Percentiles rank a stretch among this genome's conserved stretches.
Evolutionary conservation across 768 basidiomycete species (phyloP).

Genomic region (Mycena metata): DNA sequence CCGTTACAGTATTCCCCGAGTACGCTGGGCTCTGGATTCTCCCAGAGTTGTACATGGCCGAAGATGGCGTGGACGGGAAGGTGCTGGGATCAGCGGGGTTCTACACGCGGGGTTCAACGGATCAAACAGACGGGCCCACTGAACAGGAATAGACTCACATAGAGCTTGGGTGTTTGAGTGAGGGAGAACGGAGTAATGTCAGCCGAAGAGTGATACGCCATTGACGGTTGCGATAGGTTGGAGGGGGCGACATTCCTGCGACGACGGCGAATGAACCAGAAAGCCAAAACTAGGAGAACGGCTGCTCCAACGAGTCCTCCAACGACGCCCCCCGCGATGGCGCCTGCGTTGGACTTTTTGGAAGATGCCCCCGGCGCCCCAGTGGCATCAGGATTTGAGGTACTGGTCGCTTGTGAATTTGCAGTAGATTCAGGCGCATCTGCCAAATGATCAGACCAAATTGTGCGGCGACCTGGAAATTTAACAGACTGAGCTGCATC

Average conservation of each 20-base stretch:
- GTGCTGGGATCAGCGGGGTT: slow-evolving; percentile 54
- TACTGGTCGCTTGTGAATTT: slow-evolving; percentile 41
- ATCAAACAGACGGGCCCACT: slow-evolving; percentile 19
- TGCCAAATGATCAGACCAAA: slow-evolving; percentile 18
- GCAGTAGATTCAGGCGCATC: slow-evolving; percentile 54
- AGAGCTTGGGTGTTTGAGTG: slow-evolving; percentile 50
- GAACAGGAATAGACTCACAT: slow-evolving; percentile 50
- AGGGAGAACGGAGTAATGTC: slow-evolving; percentile 36
- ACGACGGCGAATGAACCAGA: slow-evolving; percentile 50
- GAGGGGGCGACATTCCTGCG: slow-evolving; percentile 43
- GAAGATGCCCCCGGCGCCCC: slow-evolving; percentile 5
- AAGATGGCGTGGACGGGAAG: slow-evolving; percentile 48
- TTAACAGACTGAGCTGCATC: slow-evolving; percentile 42
- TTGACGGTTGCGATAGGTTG: slow-evolving; percentile 35
- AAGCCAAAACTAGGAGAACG: slow-evolving; percentile 53
- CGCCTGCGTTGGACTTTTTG: slow-evolving; percentile 54
- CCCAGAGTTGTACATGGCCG: slow-evolving; percentile 24
- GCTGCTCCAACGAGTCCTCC: slow-evolving; percentile 60
- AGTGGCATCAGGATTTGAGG: slow-evolving; percentile 22
- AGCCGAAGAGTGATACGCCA: slow-evolving; percentile 40
- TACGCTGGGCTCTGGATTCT: slow-evolving; percentile 32
- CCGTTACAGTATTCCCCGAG: slow-evolving; percentile 31
- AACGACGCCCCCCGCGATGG: slow-evolving; percentile 73
- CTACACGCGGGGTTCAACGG: slow-evolving; percentile 38
- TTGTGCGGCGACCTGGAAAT: neutral